Evolutionary conservation across 768 basidiomycete genomes (phyloP).

Genomic region (Gymnopilus dilepis): DNA sequence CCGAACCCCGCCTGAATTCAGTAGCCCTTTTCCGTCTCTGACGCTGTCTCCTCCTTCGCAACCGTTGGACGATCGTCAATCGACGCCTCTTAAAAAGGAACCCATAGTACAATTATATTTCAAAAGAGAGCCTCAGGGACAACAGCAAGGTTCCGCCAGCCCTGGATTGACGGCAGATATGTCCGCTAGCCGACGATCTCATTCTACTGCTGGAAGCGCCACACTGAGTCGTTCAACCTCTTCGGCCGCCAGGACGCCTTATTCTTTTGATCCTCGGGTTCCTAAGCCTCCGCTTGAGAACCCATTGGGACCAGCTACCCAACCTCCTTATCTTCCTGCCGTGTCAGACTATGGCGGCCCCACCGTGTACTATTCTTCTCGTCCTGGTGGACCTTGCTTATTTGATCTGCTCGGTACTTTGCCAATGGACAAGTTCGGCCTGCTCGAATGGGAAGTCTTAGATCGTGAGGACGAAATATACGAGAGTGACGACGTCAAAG

Average conservation of each 20-base stretch:
- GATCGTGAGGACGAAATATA: conserved; percentile 81
- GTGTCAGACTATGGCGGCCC: conserved; percentile 52
- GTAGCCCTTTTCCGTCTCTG: conserved; percentile 21
- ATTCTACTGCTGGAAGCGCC: conserved; percentile 1
- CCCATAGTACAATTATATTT: background rate
- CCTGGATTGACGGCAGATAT: background rate
- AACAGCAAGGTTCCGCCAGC: background rate
- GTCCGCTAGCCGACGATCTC: background rate
- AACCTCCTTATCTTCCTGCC: conserved; percentile 56
- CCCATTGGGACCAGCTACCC: conserved; percentile 57
- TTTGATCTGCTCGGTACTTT: conserved; percentile 68
- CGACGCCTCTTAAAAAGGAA: background rate
- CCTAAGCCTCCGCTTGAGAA: conserved; percentile 46
- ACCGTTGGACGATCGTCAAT: background rate
- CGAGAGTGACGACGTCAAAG: conserved; percentile 69
- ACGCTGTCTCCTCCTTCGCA: conserved; percentile 18
- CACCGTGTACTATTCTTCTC: conserved; percentile 60
- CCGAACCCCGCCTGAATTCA: conserved; percentile 9
- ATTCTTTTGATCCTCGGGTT: conserved; percentile 24
- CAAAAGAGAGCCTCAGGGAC: background rate
- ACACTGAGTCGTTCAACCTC: background rate
- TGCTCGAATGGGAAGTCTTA: conserved; percentile 70
- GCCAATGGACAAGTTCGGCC: conserved; percentile 64
- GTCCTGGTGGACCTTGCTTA: conserved; percentile 67
- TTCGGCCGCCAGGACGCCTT: background rate